Evolutionary conservation across 257 asterid genomes (phyloP).

Genomic region (Penstemon davidsonii): DNA sequence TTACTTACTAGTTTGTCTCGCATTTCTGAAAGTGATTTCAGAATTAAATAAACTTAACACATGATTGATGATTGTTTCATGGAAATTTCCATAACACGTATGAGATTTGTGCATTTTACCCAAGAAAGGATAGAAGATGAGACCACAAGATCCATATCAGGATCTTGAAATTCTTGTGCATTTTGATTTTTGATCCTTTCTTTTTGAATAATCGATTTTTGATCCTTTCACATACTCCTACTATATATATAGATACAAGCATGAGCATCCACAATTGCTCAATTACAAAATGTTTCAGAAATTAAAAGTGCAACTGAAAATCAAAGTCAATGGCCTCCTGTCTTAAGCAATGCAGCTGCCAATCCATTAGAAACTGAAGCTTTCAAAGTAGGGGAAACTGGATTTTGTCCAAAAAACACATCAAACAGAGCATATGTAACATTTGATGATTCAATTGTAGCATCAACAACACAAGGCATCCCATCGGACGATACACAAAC

Average conservation of each 20-base stretch:
- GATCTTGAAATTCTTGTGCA: too few relatives aligned
- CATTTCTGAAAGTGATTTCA: too few relatives aligned
- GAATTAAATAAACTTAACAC: too few relatives aligned
- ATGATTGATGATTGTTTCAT: too few relatives aligned
- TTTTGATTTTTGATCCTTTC: too few relatives aligned
- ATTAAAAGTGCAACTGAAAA: constrained; percentile 6
- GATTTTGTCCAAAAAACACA: constrained; percentile 74
- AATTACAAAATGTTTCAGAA: constrained; percentile 11
- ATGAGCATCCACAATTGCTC: not conserved
- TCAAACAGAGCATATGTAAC: constrained; percentile 77
- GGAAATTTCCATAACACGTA: too few relatives aligned
- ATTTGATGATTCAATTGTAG: constrained; percentile 67
- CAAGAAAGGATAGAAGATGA: too few relatives aligned
- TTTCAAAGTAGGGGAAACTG: constrained; percentile 87
- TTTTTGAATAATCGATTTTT: too few relatives aligned
- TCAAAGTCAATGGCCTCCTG: constrained; percentile 14
- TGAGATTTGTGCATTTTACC: too few relatives aligned
- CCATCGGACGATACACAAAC: constrained; percentile 69
- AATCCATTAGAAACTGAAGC: constrained; percentile 64
- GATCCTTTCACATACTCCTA: not conserved
- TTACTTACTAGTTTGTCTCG: too few relatives aligned
- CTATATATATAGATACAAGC: not conserved
- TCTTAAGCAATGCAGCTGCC: constrained; percentile 48
- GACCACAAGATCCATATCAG: too few relatives aligned
- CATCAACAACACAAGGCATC: constrained; percentile 63